Evolutionary conservation across 495 filamentous ascomycete species (phyloP), one percentile per base, ranked within the genome.

Genomic region (Xylaria flabelliformis): DNA sequence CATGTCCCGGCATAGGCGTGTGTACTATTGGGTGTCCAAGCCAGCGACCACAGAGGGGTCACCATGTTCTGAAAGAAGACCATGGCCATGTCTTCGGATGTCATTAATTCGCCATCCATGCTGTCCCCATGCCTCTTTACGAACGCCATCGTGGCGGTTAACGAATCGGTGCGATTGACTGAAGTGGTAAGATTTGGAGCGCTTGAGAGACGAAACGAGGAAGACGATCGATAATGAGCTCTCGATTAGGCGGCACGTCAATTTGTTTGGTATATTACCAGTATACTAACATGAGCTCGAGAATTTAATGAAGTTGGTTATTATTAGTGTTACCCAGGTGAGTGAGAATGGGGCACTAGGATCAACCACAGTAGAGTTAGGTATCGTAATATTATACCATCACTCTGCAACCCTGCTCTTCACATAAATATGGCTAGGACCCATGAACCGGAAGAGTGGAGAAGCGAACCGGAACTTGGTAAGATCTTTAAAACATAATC

Each of bases 1-100:
- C 92, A 95, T 44, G 91, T 93, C n/a, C 88, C 91, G 0, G 89
- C 91, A 74, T 95, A 96, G 53, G 80, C 73, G 26, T 89, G 90
- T 0, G 85, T 81, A 32, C 81, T 87, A 0, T 81, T 82, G 5
- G 93, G 93, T 0, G 87, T 87, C 92, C 92, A 95, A 44, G 83
- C 73, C 2, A 81, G 73, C 12, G 90, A 90, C 81, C 87, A 94
- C 67, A 95, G 87, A 3, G 92, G 85, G 0, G 91, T 93, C 72
- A 73, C 81, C 59, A 86, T 90, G 62, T 82, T 80, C 71, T 86
- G 87, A 66, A 81, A 86, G 82, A 94, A 94, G 64, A 79, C 73
- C 77, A 79, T 79, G 34, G 73, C 71, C 74, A 77, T 79, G 15
- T 26, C 48, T 19, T 55, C 68, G 12, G 74, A 50, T 32, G 44